These are phyloP conservation scores for Rosa hybrid DNA, from an alignment of 331 rosid species.

Conservation along the genomic window DNA sequence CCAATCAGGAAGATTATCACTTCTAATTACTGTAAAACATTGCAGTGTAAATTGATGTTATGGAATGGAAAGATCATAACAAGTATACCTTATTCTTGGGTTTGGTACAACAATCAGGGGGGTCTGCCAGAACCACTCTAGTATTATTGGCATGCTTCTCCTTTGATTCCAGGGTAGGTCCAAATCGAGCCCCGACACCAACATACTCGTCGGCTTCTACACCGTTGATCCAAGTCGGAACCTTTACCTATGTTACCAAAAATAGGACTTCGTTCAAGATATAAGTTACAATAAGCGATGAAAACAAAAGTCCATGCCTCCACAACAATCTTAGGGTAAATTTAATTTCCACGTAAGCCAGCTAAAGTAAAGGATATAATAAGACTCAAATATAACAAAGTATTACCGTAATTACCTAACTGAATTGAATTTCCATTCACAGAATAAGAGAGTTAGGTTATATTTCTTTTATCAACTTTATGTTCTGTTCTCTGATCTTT, in stretches of 20 bases:
- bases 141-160: conserved; percentile 84
- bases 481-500: too few relatives aligned
- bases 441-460: too few relatives aligned
- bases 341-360: neutral
- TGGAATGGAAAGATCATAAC: conserved; percentile 13
- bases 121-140: conserved; percentile 90
- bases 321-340: conserved; percentile 6
- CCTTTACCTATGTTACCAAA: conserved; percentile 66
- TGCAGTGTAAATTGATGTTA: conserved; percentile 1
- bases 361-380: neutral
- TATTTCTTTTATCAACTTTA: too few relatives aligned
- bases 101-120: conserved; percentile 86
- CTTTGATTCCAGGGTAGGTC: conserved; percentile 84
- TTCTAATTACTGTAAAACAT: conserved; percentile 19
- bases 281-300: conserved; percentile 11
- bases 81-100: conserved; percentile 60
- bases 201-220: conserved; percentile 67
- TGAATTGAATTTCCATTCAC: neutral
- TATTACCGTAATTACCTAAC: neutral
- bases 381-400: neutral
- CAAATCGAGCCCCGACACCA: conserved; percentile 98
- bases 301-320: conserved; percentile 5
- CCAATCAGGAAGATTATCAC: conserved; percentile 18
- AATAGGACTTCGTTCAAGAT: conserved; percentile 12
- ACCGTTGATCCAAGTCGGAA: conserved; percentile 84